Evolutionary conservation across 805 yeast genomes (phyloP).

Genomic region (Barnettozyma populi): DNA sequence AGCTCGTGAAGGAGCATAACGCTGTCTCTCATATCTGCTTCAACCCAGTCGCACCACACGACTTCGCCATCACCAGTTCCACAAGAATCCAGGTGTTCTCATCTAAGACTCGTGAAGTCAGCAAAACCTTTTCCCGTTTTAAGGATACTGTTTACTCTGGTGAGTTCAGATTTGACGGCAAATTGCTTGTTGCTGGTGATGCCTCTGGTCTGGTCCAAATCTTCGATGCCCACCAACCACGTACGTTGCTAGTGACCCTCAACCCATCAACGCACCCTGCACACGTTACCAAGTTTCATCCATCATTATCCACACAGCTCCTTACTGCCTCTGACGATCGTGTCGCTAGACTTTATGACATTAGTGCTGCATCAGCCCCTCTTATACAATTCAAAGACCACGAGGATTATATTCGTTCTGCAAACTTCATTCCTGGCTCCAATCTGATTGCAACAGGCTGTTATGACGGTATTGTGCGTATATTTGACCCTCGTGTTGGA

Average conservation of each 20-base stretch:
- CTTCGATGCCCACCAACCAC: conserved; percentile 76
- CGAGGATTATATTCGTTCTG: conserved; percentile 83
- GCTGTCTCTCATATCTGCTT: conserved; percentile 85
- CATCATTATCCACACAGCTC: conserved; percentile 64
- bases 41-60: conserved; percentile 81
- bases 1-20: conserved; percentile 87
- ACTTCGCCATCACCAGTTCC: conserved; percentile 89
- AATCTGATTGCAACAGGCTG: conserved; percentile 88
- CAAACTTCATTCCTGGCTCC: conserved; percentile 71
- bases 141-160: conserved; percentile 91
- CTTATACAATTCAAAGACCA: conserved; percentile 65
- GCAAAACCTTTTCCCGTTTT: conserved; percentile 79
- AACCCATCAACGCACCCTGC: conserved; percentile 84
- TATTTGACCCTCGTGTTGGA: conserved; percentile 72
- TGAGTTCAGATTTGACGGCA: conserved; percentile 88
- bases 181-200: conserved; percentile 88
- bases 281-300: conserved; percentile 90
- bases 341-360: conserved; percentile 81
- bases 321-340: conserved; percentile 91
- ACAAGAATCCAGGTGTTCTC: conserved; percentile 90
- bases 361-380: conserved; percentile 72
- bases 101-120: conserved; percentile 88
- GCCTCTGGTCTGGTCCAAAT: conserved; percentile 91
- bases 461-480: conserved; percentile 80
- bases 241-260: conserved; percentile 73